A percentile compares a stretch with the other conserved stretches of the same genome.
Conservation (phyloP, 2,329 filamentous ascomycete genomes). For the Fusarium zealandicum region DNA sequence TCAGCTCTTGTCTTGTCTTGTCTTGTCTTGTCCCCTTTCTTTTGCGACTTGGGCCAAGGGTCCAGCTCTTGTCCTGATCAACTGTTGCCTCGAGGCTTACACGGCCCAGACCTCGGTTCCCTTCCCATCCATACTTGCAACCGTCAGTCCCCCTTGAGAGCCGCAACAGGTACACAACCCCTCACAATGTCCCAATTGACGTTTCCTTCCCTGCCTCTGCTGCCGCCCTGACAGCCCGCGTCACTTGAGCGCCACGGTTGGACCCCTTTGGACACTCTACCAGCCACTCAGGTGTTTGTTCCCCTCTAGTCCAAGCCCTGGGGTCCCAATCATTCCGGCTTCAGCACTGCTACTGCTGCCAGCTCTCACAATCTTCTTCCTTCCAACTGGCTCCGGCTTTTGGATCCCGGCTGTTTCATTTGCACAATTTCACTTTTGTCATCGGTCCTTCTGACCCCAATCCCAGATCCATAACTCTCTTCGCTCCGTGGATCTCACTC, state of each 20-base stretch:
- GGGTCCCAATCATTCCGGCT: slow-evolving; percentile 15
- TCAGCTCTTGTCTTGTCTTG: background rate
- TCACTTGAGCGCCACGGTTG: slow-evolving; percentile 31
- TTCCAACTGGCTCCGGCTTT: slow-evolving; percentile 10
- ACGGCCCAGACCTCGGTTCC: background rate
- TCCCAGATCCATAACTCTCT: slow-evolving; percentile 13
- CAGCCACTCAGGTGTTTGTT: slow-evolving; percentile 31
- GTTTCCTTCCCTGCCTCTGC: slow-evolving; percentile 8
- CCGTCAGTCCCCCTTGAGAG: background rate
- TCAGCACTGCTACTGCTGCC: slow-evolving; percentile 20
- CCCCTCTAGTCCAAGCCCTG: slow-evolving; percentile 20
- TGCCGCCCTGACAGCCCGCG: slow-evolving; percentile 30
- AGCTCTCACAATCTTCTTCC: slow-evolving; percentile 17
- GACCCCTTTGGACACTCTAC: slow-evolving; percentile 26
- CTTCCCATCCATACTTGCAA: background rate
- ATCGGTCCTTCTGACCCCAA: slow-evolving; percentile 20
- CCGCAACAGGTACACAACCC: slow-evolving; percentile 29
- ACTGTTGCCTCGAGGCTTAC: slow-evolving; percentile 16
- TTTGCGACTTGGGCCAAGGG: background rate
- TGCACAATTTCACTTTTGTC: slow-evolving; percentile 11
- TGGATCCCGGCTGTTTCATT: slow-evolving; percentile 12
- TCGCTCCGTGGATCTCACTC: slow-evolving; percentile 11
- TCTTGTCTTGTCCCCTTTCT: background rate
- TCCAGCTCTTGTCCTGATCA: slow-evolving; percentile 17
- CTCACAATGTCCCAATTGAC: slow-evolving; percentile 20